A percentile compares a stretch with the other conserved stretches of the same genome.
phyloP scores from a whole-genome alignment of 2,329 filamentous ascomycete genomes.

The Hypoxylon rubiginosum region DNA sequence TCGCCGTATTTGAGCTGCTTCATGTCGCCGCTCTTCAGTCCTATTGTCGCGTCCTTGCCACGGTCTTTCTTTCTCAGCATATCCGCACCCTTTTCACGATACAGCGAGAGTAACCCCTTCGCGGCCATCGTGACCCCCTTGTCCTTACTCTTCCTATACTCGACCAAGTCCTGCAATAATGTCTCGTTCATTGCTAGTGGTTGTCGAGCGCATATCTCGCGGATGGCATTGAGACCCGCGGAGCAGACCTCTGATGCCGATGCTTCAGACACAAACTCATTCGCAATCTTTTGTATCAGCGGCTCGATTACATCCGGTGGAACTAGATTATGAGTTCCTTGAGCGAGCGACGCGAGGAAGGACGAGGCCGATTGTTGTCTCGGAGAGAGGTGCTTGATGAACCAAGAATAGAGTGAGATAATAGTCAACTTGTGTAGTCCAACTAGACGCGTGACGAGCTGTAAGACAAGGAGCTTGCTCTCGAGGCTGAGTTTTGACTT shows the following conservation, averaged over 20 bases:
- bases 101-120: slow-evolving; percentile 89
- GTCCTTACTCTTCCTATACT: slow-evolving; percentile 97
- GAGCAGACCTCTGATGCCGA: slow-evolving; percentile 90
- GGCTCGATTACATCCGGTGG: slow-evolving; percentile 94
- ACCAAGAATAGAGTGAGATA: slow-evolving; percentile 94
- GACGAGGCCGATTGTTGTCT: slow-evolving; percentile 91
- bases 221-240: slow-evolving; percentile 92
- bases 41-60: slow-evolving; percentile 90
- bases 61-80: slow-evolving; percentile 90
- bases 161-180: slow-evolving; percentile 92
- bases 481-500: slow-evolving; percentile 89
- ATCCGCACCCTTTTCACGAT: slow-evolving; percentile 90
- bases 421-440: slow-evolving; percentile 93
- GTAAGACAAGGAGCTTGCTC: slow-evolving; percentile 88
- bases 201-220: slow-evolving; percentile 92
- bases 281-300: slow-evolving; percentile 93
- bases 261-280: slow-evolving; percentile 97
- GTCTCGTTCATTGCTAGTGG: slow-evolving; percentile 97
- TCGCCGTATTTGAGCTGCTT: slow-evolving; percentile 87
- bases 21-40: slow-evolving; percentile 79
- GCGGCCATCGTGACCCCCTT: slow-evolving; percentile 99
- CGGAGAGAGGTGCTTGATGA: slow-evolving; percentile 91
- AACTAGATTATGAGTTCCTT: slow-evolving; percentile 90
- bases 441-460: slow-evolving; percentile 90
- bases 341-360: slow-evolving; percentile 91